Base-by-base conservation (phyloP, 495 filamentous ascomycete genomes). In the Cercophora scortea region DNA sequence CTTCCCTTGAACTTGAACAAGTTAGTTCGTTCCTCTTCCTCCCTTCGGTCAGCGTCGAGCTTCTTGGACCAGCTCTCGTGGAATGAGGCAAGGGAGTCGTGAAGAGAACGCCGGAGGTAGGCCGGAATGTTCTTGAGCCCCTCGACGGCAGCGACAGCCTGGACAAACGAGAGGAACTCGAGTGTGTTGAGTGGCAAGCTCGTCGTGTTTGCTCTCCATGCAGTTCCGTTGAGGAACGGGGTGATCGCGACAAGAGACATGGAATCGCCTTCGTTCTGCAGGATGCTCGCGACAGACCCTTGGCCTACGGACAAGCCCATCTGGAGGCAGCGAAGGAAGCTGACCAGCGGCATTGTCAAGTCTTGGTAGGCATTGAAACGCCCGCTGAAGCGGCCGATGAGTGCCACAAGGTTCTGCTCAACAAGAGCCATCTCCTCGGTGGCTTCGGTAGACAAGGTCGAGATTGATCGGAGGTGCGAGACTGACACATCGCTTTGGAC, bases 301-400 rank as follows among this genome's bases (percentile, higher is more conserved):
- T 75, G 73, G 4, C 62, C 62, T 32, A 95, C 66, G 13, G 78
- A 85, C 33, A 95, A 61, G 11, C 90, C 89, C 51, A 92, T 64
- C 55, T 86, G 85, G 10, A 99, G 73, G 50, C 88, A 85, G 49
- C 87, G 81, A 8, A 97, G 76, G 57, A 96, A 90, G 43, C 85
- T 88, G 52, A 91, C 75, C 40, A 89, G 71, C 3, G 91, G 91
- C 45, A 76, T 75, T 0, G 85, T 86, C 45, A 97, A 75, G 65
- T 99, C 93, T 50, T 88, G 86, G 57, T 95, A 97, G 34, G 79
- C 81, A 41, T 80, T 77, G 62, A 87, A 91, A 17, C 81, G 73
- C 2, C 77, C 69, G 2, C 71, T 76, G 25, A 98, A 73, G 39
- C 91, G 79, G 17, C 64, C 63, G 38, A 83, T 79, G 9, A 95